Base-by-base conservation (phyloP, 2,329 filamentous ascomycete genomes). In the Fusarium sambucinum region DNA sequence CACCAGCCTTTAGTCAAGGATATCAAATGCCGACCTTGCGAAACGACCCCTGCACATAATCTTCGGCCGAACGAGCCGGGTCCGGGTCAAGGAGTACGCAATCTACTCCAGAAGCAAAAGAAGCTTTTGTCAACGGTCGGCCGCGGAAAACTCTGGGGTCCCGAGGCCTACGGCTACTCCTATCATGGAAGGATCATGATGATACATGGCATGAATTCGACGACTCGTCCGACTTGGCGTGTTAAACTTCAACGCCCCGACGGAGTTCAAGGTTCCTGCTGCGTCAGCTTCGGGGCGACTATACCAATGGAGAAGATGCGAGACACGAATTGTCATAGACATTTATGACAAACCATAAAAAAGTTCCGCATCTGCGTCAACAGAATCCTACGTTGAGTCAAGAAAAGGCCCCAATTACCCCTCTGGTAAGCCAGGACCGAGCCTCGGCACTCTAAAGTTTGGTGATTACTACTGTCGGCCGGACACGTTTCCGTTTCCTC, bases 331-430 rank as follows among this genome's bases (percentile, higher is more conserved):
- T 37, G 14, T 19, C 41, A 12, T 40, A 14, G 17, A n/a, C 23
- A 37, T 50, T 50, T n/a, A 38, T 50, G 32, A 38, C 19, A 33
- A 32, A 41, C 33, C 51, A 53, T 13, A 17, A 42, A 53, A 46
- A 54, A 25, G 51, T 44, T 33, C 51, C 23, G 33, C 12, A 17
- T 44, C 41, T 33, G 25, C 53, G 38, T 30, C 44, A 48, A 47
- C 25, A 14, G 38, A 30, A 38, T 45, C 30, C 40, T 38, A 40
- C 23, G 29, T 10, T 61, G 38, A 61, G 58, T 40, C 35, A 45
- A 37, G 33, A 38, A 42, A 63, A 63, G 58, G 58, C 50, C 59
- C 50, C 58, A 63, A 48, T 63, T 63, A 38, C 59, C 48, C 12
- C 37, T 57, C 23, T 63, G 35, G 59, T 55, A 63, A 27, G 16